Evolutionary conservation across 2,329 filamentous ascomycete genomes (phyloP), one percentile per base, ranked within the genome.

Genomic region (Fusarium nelsonii): DNA sequence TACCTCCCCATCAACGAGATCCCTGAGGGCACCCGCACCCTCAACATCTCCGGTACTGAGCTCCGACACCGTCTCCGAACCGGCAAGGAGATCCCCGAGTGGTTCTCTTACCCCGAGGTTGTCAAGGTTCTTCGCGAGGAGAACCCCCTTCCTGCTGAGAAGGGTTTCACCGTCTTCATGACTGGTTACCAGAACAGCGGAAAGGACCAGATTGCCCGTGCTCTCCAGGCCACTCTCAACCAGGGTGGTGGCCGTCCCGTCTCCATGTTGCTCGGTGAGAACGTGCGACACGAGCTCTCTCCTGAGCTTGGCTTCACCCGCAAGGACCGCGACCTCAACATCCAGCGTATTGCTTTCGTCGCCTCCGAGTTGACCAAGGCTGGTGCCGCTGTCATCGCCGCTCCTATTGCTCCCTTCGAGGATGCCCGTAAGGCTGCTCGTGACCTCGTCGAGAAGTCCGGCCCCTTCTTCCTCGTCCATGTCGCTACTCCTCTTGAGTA

Each of bases 21-120:
- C 67, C 85, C 91, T 75, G 84, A 90, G 77, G 94, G 93, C 71
- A 87, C 91, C 77, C 92, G 93, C 81, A 98, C 95, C 53, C 88
- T 93, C 73, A 93, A 95, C 84, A 95, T 95, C 80, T 94, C 91
- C 37, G 91, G 91, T 65, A 94, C 91, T 65, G 96, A 99, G 85
- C 92, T 99, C 77, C 94, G 96, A 78, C 89, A 92, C 77, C 92
- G 96, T 75, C 90, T 99, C 70, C 91, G 92, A 77, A 97, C 92
- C 65, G 96, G 96, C 74, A 92, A 92, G 75, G 93, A 97, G 74
- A 99, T 99, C 75, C 96, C 96, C 74, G 94, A 97, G 82, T 99
- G 96, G 96, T 99, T 99, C 88, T 98, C 96, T 33, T 99, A 99
- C 86, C 95, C 96, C 68, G 96, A 99, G 85, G 96, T 99, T 74